Conservation (phyloP, 1,139 yeast species). For the Kodamaea plutei region DNA sequence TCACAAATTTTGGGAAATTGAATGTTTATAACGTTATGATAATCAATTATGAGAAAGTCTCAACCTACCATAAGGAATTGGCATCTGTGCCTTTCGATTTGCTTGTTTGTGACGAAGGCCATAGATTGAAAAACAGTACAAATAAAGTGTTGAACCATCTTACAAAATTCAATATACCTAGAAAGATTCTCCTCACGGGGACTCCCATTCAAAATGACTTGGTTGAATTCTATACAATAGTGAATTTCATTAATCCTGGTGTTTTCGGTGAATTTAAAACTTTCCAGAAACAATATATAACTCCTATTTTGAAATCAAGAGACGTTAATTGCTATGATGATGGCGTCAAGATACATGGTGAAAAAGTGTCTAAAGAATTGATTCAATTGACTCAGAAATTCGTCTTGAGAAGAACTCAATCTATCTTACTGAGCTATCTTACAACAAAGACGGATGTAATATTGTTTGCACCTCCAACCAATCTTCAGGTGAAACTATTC, state of each 20-base stretch:
- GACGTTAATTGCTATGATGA: constrained; percentile 64
- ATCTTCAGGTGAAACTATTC: constrained; percentile 55
- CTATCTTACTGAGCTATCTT: constrained; percentile 57
- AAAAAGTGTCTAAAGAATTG: constrained; percentile 56
- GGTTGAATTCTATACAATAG: constrained; percentile 73
- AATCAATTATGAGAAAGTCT: constrained; percentile 81
- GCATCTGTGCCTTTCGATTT: constrained; percentile 56
- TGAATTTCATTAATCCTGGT: constrained; percentile 83
- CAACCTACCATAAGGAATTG: constrained; percentile 55
- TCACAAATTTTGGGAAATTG: constrained; percentile 59
- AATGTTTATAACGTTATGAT: constrained; percentile 78
- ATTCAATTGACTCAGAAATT: constrained; percentile 61
- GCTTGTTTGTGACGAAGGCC: constrained; percentile 94
- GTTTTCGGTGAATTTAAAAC: constrained; percentile 58
- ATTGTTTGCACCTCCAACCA: constrained; percentile 73
- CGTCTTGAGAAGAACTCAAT: constrained; percentile 68
- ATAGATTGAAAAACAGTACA: constrained; percentile 65
- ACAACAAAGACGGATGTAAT: constrained; percentile 80
- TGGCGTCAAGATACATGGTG: constrained; percentile 51
- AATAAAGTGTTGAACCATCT: constrained; percentile 70
- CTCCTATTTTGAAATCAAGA: constrained; percentile 71
- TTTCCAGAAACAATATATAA: constrained; percentile 64
- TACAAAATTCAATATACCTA: constrained; percentile 50
- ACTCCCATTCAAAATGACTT: constrained; percentile 95
- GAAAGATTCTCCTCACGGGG: constrained; percentile 71